Evolutionary conservation across 2,329 filamentous ascomycete genomes (phyloP), one percentile per base, ranked within the genome.

Genomic region (Saccharata proteae): DNA sequence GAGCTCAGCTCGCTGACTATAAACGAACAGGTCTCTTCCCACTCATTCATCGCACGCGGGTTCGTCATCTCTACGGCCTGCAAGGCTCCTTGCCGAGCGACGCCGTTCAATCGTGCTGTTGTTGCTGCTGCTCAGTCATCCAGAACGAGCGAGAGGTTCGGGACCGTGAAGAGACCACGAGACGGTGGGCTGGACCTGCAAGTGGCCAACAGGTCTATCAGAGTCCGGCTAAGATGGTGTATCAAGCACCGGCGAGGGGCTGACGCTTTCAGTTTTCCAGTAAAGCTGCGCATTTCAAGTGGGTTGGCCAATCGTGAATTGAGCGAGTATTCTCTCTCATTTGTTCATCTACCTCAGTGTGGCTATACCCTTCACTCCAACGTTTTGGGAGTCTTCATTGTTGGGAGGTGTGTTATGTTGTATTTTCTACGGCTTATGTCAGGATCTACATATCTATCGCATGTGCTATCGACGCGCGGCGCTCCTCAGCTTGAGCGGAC

Each of bases 61-160:
- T 65, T n/a, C 47, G 62, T 5, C 55, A 53, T 14, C 38, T 46
- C 25, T 66, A 66, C 38, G 58, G 58, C n/a, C 46, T 66, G 1
- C 38, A 49, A 16, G 61, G 62, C 2, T 49, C 43, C 6, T 28
- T 53, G 13, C 40, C 38, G 0, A 38, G 46, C 4, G 62, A 66
- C 39, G 35, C 53, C 11, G 34, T 52, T 0, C 44, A 46, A 14
- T 45, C 48, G 1, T 54, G 49, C 16, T 63, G 56, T 36, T 65
- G 60, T 39, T 52, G 51, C 9, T 53, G 51, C 28, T 64, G 61
- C 35, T 47, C 52, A 7, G 45, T 53, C 1, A 54, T 63, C 31
- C 58, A 62, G 40, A 58, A 58, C 38, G 62, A 65, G 43, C 47
- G 58, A 19, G 62, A 66, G 40, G 46, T 66, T 4, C 48, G 49